phyloP scores from a whole-genome alignment of 768 basidiomycete species.

The Termitomyces sp. region DNA sequence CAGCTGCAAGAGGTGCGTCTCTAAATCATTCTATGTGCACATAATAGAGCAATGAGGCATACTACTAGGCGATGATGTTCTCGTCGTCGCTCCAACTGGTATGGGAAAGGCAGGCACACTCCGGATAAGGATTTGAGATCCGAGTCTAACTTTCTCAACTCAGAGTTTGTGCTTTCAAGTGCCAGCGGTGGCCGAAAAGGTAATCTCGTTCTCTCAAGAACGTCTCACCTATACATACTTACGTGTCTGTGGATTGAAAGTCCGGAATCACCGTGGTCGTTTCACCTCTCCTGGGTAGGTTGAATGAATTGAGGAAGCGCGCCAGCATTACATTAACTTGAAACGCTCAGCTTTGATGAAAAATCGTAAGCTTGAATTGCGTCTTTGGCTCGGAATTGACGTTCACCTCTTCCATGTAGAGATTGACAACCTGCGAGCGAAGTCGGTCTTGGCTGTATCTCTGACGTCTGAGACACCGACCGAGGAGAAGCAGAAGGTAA shows the following conservation, averaged over 20 bases:
- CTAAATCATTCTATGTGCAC: background rate
- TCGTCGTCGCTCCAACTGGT: slow-evolving; percentile 81
- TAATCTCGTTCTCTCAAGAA: slow-evolving; percentile 16
- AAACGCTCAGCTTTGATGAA: slow-evolving; percentile 63
- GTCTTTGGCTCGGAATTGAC: background rate
- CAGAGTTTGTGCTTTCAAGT: slow-evolving; percentile 85
- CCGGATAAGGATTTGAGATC: background rate
- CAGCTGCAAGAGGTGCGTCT: slow-evolving; percentile 53
- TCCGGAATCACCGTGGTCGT: slow-evolving; percentile 69
- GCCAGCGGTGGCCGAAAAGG: slow-evolving; percentile 64
- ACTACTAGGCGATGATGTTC: slow-evolving; percentile 56
- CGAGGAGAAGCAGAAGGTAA: slow-evolving; percentile 51
- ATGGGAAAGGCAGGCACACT: slow-evolving; percentile 69
- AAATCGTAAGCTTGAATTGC: slow-evolving; percentile 51
- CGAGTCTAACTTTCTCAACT: background rate
- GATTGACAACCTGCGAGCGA: slow-evolving; percentile 50
- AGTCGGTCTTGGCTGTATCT: slow-evolving; percentile 52
- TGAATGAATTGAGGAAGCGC: background rate
- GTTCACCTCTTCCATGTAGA: slow-evolving; percentile 32
- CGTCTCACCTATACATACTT: background rate
- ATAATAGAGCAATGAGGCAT: background rate
- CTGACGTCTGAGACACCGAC: slow-evolving; percentile 61
- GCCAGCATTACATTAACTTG: background rate
- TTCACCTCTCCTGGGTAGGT: slow-evolving; percentile 69
- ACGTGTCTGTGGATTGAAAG: slow-evolving; percentile 24